Percentiles rank a stretch among this genome's conserved stretches.
phyloP scores from a whole-genome alignment of 208 protist species.

The Kentomonas sorsogonicus region DNA sequence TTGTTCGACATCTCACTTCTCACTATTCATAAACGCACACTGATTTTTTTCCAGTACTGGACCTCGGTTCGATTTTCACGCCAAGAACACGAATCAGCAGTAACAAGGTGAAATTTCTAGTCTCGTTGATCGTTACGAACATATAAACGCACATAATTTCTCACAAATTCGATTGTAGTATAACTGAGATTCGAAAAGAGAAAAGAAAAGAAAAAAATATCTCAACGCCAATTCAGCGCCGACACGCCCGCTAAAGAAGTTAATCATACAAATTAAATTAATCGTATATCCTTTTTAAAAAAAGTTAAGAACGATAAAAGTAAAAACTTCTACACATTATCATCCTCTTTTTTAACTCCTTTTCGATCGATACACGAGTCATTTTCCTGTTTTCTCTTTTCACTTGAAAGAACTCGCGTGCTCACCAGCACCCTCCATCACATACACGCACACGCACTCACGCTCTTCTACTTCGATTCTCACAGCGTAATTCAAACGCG shows the following conservation, averaged over 20 bases:
- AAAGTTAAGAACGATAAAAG: slow-evolving; percentile 8
- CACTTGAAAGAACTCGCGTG: too few relatives aligned
- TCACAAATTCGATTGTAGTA: background rate
- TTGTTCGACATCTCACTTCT: background rate
- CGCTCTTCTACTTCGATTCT: background rate
- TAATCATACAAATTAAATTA: slow-evolving; percentile 5
- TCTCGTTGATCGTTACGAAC: too few relatives aligned
- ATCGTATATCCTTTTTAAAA: slow-evolving; percentile 12
- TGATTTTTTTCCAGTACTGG: background rate
- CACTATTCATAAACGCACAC: background rate
- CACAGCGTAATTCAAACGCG: slow-evolving; percentile 11
- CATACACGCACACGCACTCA: background rate
- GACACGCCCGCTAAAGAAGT: background rate
- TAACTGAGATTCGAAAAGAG: background rate
- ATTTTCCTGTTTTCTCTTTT: too few relatives aligned
- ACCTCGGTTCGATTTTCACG: too few relatives aligned
- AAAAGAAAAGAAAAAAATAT: slow-evolving; percentile 3
- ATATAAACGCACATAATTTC: too few relatives aligned
- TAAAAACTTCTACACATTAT: slow-evolving; percentile 9
- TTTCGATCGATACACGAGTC: too few relatives aligned
- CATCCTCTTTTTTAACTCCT: too few relatives aligned
- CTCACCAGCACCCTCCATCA: too few relatives aligned
- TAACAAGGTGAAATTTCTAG: too few relatives aligned
- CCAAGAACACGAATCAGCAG: background rate
- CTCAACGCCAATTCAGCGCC: background rate